Percentiles rank a stretch among this genome's conserved stretches.
Conservation (phyloP, 805 yeast species). For the Metschnikowia kofuensis region DNA sequence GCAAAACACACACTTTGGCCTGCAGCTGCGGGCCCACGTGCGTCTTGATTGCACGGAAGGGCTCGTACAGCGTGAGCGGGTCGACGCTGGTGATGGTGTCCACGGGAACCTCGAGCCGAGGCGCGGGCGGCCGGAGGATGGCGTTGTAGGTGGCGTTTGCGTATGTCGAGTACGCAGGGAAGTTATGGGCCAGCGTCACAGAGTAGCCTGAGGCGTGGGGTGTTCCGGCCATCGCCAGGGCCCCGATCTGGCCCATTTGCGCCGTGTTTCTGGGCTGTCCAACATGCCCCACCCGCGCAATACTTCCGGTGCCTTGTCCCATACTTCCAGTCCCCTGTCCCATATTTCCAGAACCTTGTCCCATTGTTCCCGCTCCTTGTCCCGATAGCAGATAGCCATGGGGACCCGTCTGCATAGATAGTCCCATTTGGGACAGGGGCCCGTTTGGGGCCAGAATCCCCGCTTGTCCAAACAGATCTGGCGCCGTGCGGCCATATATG, state of each 20-base stretch:
- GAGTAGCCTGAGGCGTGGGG: neutral
- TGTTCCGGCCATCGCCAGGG: too few relatives aligned
- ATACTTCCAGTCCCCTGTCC: too few relatives aligned
- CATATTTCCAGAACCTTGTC: too few relatives aligned
- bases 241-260: neutral
- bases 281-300: too few relatives aligned
- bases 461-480: neutral
- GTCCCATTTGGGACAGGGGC: too few relatives aligned
- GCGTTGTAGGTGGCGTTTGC: constrained; percentile 1
- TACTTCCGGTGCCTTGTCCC: too few relatives aligned
- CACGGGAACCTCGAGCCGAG: constrained; percentile 34
- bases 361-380: too few relatives aligned
- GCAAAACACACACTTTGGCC: constrained; percentile 32
- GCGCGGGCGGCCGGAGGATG: constrained; percentile 30
- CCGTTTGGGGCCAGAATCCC: too few relatives aligned
- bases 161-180: constrained; percentile 4
- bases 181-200: neutral
- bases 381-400: too few relatives aligned
- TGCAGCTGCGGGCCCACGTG: constrained; percentile 14
- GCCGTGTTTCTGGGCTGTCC: too few relatives aligned
- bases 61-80: constrained; percentile 19
- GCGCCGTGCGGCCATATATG: constrained; percentile 24
- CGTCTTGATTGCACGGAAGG: constrained; percentile 29
- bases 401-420: too few relatives aligned
- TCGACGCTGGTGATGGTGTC: constrained; percentile 26